These are phyloP conservation scores for Pseudocercospora musae DNA, from an alignment of 2,329 filamentous ascomycete species.

Conservation along the genomic window DNA sequence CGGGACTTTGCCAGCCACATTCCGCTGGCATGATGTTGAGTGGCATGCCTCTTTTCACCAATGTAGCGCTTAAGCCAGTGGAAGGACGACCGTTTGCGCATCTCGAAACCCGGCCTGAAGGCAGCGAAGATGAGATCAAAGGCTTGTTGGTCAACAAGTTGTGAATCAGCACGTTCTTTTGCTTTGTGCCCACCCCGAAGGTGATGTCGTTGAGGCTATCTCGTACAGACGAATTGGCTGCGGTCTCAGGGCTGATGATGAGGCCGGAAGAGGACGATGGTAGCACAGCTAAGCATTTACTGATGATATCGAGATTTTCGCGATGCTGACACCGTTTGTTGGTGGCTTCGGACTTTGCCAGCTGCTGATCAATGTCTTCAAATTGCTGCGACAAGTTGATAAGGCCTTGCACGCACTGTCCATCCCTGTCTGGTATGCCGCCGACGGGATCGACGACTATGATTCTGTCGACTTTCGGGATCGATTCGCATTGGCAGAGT, in stretches of 20 bases:
- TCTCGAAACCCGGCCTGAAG: conserved; percentile 59
- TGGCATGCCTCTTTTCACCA: conserved; percentile 91
- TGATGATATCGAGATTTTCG: conserved; percentile 70
- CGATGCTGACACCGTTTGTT: conserved; percentile 46
- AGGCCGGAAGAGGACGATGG: conserved; percentile 82
- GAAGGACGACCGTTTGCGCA: conserved; percentile 23
- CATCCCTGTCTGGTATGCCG: conserved; percentile 68
- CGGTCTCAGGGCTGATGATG: conserved; percentile 81
- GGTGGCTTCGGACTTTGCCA: conserved; percentile 22
- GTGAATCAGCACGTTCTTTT: conserved; percentile 84
- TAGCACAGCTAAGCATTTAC: conserved; percentile 67
- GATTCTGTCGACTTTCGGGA: conserved; percentile 72
- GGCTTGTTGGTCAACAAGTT: conserved; percentile 95
- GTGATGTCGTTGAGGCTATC: conserved; percentile 19
- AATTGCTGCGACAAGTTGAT: conserved; percentile 94
- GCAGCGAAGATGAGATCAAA: conserved; percentile 84
- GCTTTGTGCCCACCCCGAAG: conserved; percentile 54
- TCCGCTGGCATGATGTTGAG: conserved; percentile 78
- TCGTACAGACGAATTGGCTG: conserved; percentile 58
- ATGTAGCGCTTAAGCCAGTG: conserved; percentile 55
- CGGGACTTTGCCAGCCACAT: conserved; percentile 64
- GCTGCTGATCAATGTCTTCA: conserved; percentile 59
- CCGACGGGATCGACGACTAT: conserved; percentile 85
- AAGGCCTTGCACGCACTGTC: conserved; percentile 70
- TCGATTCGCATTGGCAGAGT: conserved; percentile 71